phyloP scores from a whole-genome alignment of 2,329 filamentous ascomycete genomes.

The Ascochyta lentis region DNA sequence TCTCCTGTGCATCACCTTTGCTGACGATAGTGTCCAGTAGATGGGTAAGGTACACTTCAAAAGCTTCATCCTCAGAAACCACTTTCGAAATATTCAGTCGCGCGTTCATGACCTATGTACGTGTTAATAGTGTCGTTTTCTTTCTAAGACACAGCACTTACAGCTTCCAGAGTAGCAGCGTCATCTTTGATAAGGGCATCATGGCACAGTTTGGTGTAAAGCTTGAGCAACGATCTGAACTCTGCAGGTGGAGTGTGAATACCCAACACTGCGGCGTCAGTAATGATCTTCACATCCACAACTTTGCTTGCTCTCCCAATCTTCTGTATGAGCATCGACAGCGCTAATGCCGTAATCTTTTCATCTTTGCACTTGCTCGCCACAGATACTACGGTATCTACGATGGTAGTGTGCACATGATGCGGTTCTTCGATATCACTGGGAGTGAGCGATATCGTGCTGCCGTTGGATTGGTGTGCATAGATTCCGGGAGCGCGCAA shows the following conservation, averaged over 20 bases:
- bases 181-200: slow-evolving; percentile 76
- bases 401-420: slow-evolving; percentile 81
- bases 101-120: slow-evolving; percentile 72
- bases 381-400: slow-evolving; percentile 94
- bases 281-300: slow-evolving; percentile 86
- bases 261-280: slow-evolving; percentile 79
- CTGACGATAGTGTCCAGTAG: slow-evolving; percentile 87
- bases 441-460: slow-evolving; percentile 78
- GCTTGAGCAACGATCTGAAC: slow-evolving; percentile 83
- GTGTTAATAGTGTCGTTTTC: slow-evolving; percentile 9
- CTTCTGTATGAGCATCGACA: slow-evolving; percentile 97
- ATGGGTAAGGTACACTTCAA: slow-evolving; percentile 82
- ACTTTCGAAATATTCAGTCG: slow-evolving; percentile 78
- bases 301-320: slow-evolving; percentile 80
- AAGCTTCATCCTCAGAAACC: slow-evolving; percentile 74
- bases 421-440: slow-evolving; percentile 80
- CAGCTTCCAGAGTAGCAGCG: slow-evolving; percentile 71
- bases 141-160: slow-evolving; percentile 52
- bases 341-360: slow-evolving; percentile 90
- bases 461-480: slow-evolving; percentile 65
- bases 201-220: slow-evolving; percentile 77
- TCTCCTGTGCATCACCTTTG: slow-evolving; percentile 83
- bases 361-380: slow-evolving; percentile 81
- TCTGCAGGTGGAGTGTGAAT: slow-evolving; percentile 79
- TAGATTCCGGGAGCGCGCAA: slow-evolving; percentile 47